Base-by-base conservation (phyloP, 2,329 filamentous ascomycete species). In the Cladosporium sphaerospermum region DNA sequence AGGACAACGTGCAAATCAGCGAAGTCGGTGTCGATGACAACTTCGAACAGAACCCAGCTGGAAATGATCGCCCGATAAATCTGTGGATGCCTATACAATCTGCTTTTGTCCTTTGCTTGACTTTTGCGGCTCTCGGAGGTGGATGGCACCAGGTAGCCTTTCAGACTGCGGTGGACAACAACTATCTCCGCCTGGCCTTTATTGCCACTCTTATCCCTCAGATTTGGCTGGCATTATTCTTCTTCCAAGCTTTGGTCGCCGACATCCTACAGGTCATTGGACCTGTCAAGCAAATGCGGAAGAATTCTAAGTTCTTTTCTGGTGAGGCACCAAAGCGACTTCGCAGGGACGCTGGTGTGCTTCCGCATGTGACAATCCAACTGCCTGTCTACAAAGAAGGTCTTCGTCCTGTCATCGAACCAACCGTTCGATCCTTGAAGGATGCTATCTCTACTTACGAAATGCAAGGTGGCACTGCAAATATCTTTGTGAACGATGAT, bases 401-500 rank as follows among this genome's bases (percentile, higher is more conserved):
- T 57, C 64, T 74, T 14, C 57, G 61, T 39, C 61, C 64, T 51
- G 70, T 63, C 68, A 69, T 71, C 52, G 67, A 67, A 49, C 69
- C 69, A 18, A 71, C 69, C 8, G 63, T 71, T 23, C 63, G 63
- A 43, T 71, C 69, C 1, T 57, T 71, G 58, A 71, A 71, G 57
- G 66, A 65, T 31, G 74, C 75, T 28, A 77, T 77, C 13, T 75
- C 74, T 1, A 76, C 74, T 9, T 77, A 77, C 57, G 75, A 77
- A 55, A 70, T 76, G 61, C 69, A 74, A 57, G 83, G 83, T n/a
- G 83, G 83, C 7, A 79, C 81, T 1, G 83, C 83, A 23, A 84
- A 80, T 61, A 83, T 86, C 57, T 84, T 85, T 61, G 69, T 86
- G 64, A 85, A 86, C 58, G 83, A 86, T 53, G 83, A 86, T 57